Base-by-base conservation (phyloP, 495 filamentous ascomycete species). In the Xeromyces bisporus region DNA sequence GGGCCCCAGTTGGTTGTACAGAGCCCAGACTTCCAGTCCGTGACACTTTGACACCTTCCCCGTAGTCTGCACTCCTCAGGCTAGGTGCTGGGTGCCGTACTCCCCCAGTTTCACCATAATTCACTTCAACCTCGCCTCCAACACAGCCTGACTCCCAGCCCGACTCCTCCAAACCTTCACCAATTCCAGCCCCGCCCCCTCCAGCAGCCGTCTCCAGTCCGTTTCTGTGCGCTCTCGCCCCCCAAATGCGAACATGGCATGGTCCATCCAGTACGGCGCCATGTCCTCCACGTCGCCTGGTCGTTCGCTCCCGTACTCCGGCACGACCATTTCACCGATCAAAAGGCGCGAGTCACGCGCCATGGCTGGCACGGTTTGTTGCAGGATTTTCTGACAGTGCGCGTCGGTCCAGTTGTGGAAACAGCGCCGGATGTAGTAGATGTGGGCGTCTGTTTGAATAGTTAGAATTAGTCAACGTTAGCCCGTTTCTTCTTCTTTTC, bases 271-370 rank as follows among this genome's bases (percentile, higher is more conserved):
- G 25, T 34, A 39, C 2, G 26, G 26, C 0, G 37, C 32, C 37
- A 39, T 39, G 14, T 34, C 32, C 33, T 40, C 37, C 9, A 39
- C 38, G 9, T 23, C 25, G 12, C 33, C 33, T 11, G 34, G 34
- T 3, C 34, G 34, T 13, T 26, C 23, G 12, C 23, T 40, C 20
- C 30, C 30, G n/a, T 32, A 37, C 23, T 39, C 28, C 7, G 55
- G 48, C 3, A 67, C 32, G 3, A 66, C 51, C 40, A 60, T 56
- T 23, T 67, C 63, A 29, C 61, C 57, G 23, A 66, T 41, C 16
- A 67, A 35, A 9, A 67, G 37, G n/a, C 41, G 29, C 2, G 60
- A 64, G 13, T 58, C 48, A 9, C 32, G 6, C 1, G 35, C 44
- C 51, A 65, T 50, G 9, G 56, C 50, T 11, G 31, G 36, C 12